Conservation (phyloP, 805 yeast species). For the Sugiyamaella mastotermitis region DNA sequence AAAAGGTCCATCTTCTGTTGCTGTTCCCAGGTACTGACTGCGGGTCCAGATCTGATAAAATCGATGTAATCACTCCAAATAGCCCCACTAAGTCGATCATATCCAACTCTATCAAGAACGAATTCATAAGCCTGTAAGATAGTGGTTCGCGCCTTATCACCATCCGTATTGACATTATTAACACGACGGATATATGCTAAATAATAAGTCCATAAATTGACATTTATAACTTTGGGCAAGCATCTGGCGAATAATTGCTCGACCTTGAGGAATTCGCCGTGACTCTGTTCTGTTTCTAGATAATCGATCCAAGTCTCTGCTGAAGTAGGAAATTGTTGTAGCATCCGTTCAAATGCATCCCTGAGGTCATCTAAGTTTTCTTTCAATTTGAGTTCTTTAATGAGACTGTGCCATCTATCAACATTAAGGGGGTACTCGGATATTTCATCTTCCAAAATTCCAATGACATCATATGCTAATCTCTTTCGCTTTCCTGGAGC, state of each 20-base stretch:
- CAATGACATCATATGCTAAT: constrained; percentile 45
- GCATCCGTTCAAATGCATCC: constrained; percentile 51
- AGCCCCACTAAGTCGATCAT: constrained; percentile 62
- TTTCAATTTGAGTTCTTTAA: constrained; percentile 42
- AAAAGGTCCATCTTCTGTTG: constrained; percentile 74
- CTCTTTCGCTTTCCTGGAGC: constrained; percentile 22
- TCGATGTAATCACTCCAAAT: constrained; percentile 82
- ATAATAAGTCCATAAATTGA: constrained; percentile 71
- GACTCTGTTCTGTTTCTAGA: constrained; percentile 54
- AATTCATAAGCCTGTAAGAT: constrained; percentile 79
- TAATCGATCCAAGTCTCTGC: constrained; percentile 72
- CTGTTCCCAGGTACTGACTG: constrained; percentile 62
- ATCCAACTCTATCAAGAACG: constrained; percentile 71
- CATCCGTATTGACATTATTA: constrained; percentile 62
- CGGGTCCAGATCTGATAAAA: constrained; percentile 64
- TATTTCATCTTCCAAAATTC: constrained; percentile 51
- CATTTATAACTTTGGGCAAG: constrained; percentile 54
- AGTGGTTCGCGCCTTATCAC: constrained; percentile 68
- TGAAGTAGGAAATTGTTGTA: constrained; percentile 60
- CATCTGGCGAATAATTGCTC: constrained; percentile 62
- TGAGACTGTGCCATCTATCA: constrained; percentile 49
- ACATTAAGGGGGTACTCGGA: constrained; percentile 49
- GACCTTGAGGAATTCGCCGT: constrained; percentile 60
- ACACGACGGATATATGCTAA: constrained; percentile 69
- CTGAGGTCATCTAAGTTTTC: constrained; percentile 58